Evolutionary conservation across 2,329 filamentous ascomycete genomes (phyloP).

Genomic region (Tetracladium maxilliforme): DNA sequence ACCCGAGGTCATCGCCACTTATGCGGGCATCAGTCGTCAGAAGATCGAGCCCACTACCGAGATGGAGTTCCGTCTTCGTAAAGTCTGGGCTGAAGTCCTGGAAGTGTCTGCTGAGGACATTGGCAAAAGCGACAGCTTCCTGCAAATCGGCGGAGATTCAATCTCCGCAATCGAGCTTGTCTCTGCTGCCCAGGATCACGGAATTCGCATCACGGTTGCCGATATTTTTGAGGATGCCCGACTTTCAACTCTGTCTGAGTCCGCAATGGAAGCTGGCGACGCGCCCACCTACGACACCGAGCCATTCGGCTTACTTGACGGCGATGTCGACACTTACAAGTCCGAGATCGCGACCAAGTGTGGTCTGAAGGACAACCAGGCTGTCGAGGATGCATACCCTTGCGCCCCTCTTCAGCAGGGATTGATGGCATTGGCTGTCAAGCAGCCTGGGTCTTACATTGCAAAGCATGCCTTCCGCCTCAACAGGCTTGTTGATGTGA

Average conservation of each 20-base stretch:
- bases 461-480: constrained; percentile 11
- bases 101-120: constrained; percentile 17
- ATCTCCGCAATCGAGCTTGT: constrained; percentile 27
- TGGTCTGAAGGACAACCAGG: too few species aligned
- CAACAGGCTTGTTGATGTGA: constrained; percentile 7
- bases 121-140: constrained; percentile 21
- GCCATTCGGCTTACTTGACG: too few species aligned
- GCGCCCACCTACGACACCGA: too few species aligned
- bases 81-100: constrained; percentile 4
- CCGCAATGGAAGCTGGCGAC: too few species aligned
- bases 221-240: constrained; percentile 14
- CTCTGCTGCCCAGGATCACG: constrained; percentile 11
- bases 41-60: constrained; percentile 1
- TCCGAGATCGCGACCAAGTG: constrained; percentile 18
- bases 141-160: constrained; percentile 29
- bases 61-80: constrained; percentile 4
- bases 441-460: constrained; percentile 17
- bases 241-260: too few species aligned
- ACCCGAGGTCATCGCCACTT: not conserved
- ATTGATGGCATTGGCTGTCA: constrained; percentile 18
- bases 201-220: constrained; percentile 6
- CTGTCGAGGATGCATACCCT: constrained; percentile 23
- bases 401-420: constrained; percentile 21
- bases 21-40: not conserved
- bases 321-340: constrained; percentile 20